Evolutionary conservation across 169 alveolate genomes (phyloP).

Genomic region (Besnoitia besnoiti): DNA sequence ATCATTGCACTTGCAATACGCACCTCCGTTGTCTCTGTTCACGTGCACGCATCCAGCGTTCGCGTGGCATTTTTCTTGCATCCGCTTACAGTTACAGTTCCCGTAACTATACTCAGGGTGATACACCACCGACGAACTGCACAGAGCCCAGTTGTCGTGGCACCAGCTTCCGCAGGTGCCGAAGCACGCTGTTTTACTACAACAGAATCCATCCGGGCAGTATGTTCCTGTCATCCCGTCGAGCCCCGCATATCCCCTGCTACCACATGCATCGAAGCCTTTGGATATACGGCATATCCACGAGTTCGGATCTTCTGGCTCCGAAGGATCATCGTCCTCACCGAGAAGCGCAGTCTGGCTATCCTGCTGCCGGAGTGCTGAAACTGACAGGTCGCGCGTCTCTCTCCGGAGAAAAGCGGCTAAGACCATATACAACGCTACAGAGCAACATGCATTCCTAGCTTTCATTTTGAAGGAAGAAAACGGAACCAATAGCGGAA

Average conservation of each 20-base stretch:
- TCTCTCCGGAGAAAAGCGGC: not conserved
- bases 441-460: not conserved
- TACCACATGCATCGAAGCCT: not conserved
- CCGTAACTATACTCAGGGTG: conserved; percentile 36
- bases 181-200: conserved; percentile 52
- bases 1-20: conserved; percentile 28
- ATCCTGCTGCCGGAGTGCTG: not conserved
- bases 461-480: not conserved
- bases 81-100: not conserved
- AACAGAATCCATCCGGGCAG: conserved; percentile 34
- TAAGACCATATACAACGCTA: not conserved
- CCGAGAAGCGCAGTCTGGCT: not conserved
- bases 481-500: not conserved
- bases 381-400: not conserved
- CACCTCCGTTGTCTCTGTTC: conserved; percentile 30
- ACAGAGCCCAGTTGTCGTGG: conserved; percentile 38
- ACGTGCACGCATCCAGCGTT: conserved; percentile 22
- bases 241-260: not conserved
- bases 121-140: conserved; percentile 9
- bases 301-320: conserved; percentile 3
- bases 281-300: conserved; percentile 17
- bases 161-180: conserved; percentile 50
- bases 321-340: not conserved
- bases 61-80: not conserved
- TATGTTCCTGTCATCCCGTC: not conserved